Conservation (phyloP, 306 rosid species). For the Astragalus membranaceus region DNA sequence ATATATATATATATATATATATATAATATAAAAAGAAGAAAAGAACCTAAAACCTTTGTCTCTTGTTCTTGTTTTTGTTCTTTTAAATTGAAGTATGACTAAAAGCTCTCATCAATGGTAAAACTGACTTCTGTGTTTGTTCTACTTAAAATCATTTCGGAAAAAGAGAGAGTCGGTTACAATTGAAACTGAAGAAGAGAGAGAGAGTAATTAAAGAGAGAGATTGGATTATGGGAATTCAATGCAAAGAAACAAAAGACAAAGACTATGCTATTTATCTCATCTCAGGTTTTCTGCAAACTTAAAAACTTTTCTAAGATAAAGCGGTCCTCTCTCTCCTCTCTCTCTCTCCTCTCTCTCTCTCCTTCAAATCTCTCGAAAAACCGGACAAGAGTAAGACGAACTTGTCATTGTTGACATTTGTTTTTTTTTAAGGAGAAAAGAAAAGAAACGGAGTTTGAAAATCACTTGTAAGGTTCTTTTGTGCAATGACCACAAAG, state of each 20-base stretch:
- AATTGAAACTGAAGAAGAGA: slow-evolving; percentile 1
- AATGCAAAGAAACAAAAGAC: slow-evolving; percentile 43
- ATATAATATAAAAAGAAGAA: background rate
- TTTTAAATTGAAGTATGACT: background rate
- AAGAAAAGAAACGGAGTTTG: slow-evolving; percentile 14
- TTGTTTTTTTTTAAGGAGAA: background rate
- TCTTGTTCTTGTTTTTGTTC: slow-evolving; percentile 16
- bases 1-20: background rate
- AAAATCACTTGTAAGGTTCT: background rate
- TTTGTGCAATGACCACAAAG: slow-evolving; percentile 39
- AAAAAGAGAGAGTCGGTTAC: slow-evolving; percentile 46
- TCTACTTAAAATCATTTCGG: slow-evolving; percentile 18
- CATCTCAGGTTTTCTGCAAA: slow-evolving; percentile 28
- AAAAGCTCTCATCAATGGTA: slow-evolving; percentile 33
- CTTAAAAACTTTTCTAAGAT: slow-evolving; percentile 25
- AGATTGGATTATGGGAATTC: slow-evolving; percentile 21
- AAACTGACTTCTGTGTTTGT: slow-evolving; percentile 38
- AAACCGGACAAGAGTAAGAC: slow-evolving; percentile 24
- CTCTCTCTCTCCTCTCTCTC: slow-evolving; percentile 6
- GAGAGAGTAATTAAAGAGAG: background rate
- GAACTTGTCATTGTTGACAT: background rate
- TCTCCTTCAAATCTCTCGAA: slow-evolving; percentile 20
- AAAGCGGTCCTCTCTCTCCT: slow-evolving; percentile 42
- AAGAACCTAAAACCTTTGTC: slow-evolving; percentile 22
- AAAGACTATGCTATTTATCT: slow-evolving; percentile 2